Percentiles rank a stretch among this genome's conserved stretches.
These are phyloP conservation scores for Lactarius quietus DNA, from an alignment of 768 basidiomycete species.

Conservation along the genomic window DNA sequence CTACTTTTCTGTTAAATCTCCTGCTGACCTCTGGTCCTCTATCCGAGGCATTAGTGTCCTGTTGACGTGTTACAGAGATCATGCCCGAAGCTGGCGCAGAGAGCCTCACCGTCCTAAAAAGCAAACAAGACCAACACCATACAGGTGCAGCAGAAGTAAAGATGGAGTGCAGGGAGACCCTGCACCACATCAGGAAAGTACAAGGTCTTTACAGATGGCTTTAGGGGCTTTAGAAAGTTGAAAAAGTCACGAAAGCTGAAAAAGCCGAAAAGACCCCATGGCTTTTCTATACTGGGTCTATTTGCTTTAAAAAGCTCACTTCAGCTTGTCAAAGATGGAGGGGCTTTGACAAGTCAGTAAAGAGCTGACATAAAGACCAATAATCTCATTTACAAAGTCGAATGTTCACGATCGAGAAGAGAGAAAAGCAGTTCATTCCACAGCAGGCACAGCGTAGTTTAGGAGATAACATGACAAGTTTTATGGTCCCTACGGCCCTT, in stretches of 20 bases:
- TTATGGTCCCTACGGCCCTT: too few species aligned
- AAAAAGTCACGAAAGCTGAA: neutral
- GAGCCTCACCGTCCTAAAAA: too few species aligned
- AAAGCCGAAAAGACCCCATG: neutral
- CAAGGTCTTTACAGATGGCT: neutral
- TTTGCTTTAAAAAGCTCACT: neutral
- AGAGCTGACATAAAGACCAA: neutral
- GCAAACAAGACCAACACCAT: too few species aligned
- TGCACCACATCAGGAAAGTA: neutral
- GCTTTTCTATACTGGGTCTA: neutral
- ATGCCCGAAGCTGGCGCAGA: too few species aligned
- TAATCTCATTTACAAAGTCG: neutral
- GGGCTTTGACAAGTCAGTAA: neutral
- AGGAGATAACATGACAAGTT: neutral
- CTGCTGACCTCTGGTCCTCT: too few species aligned
- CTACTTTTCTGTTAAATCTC: too few species aligned
- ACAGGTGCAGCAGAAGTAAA: too few species aligned
- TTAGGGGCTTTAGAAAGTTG: neutral
- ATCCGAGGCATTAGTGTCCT: too few species aligned
- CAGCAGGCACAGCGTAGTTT: too few species aligned
- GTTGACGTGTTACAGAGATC: too few species aligned
- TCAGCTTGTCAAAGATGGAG: neutral
- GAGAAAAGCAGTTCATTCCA: neutral
- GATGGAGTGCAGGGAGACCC: too few species aligned
- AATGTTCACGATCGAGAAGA: too few species aligned